These are phyloP conservation scores for Plasmopara halstedii DNA, from an alignment of 352 stramenopile genomes.

Conservation along the genomic window DNA sequence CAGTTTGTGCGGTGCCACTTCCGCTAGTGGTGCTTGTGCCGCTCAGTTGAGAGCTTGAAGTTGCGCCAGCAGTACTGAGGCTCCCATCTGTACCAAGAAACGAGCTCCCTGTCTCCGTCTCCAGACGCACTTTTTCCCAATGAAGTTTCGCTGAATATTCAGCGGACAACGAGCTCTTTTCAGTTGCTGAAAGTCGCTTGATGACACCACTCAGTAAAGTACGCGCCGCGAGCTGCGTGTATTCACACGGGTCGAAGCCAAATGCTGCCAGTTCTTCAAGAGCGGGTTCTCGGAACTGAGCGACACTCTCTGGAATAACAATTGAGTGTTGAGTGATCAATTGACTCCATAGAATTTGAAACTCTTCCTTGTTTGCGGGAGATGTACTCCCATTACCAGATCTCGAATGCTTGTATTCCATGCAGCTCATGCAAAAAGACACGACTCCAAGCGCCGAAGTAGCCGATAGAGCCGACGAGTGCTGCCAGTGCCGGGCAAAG, in stretches of 20 bases:
- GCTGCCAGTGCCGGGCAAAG: slow-evolving; percentile 64
- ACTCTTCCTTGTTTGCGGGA: slow-evolving; percentile 65
- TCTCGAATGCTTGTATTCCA: slow-evolving; percentile 68
- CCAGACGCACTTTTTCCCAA: slow-evolving; percentile 65
- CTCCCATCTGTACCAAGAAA: slow-evolving; percentile 15
- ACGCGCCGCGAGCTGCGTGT: slow-evolving; percentile 63
- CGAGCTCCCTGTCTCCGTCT: slow-evolving; percentile 46
- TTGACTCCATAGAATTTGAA: slow-evolving; percentile 82
- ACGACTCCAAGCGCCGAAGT: slow-evolving; percentile 64
- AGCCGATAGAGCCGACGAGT: slow-evolving; percentile 59
- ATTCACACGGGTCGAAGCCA: slow-evolving; percentile 69
- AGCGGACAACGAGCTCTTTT: slow-evolving; percentile 42
- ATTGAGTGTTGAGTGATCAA: slow-evolving; percentile 82
- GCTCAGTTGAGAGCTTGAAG: slow-evolving; percentile 9
- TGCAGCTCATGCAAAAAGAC: slow-evolving; percentile 73
- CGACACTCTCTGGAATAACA: slow-evolving; percentile 63
- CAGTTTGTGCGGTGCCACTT: slow-evolving; percentile 5
- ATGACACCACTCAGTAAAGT: slow-evolving; percentile 70
- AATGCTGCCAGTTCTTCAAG: slow-evolving; percentile 67
- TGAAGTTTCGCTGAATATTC: slow-evolving; percentile 79
- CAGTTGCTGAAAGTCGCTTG: slow-evolving; percentile 44
- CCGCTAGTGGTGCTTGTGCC: slow-evolving; percentile 25
- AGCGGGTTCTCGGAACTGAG: slow-evolving; percentile 57
- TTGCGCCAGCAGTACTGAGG: slow-evolving; percentile 9
- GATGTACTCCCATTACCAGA: slow-evolving; percentile 4